Evolutionary conservation across 192 early-diverging fungal genomes (phyloP).

Genomic region (Entophlyctis helioformis): DNA sequence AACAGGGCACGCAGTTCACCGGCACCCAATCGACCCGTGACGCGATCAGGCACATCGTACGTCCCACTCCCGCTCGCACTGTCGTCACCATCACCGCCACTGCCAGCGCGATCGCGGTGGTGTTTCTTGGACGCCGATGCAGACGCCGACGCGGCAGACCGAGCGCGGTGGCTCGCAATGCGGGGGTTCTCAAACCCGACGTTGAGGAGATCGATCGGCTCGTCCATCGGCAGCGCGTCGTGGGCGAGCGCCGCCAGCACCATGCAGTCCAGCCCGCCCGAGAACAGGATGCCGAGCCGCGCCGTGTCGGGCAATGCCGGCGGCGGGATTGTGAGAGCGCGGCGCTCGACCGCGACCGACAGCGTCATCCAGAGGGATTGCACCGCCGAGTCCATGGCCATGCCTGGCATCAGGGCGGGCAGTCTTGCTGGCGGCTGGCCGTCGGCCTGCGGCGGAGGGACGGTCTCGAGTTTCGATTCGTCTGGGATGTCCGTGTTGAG

Average conservation of each 20-base stretch:
- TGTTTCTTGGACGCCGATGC: background rate
- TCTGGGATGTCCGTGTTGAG: too few relatives aligned
- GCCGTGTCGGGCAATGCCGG: conserved; percentile 20
- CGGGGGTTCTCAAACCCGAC: conserved; percentile 93
- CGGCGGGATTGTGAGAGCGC: too few relatives aligned
- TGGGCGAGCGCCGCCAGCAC: conserved; percentile 73
- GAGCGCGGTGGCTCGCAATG: conserved; percentile 17
- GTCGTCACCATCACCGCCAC: background rate
- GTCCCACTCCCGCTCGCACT: too few relatives aligned
- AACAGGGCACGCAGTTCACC: conserved; percentile 43
- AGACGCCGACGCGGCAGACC: too few relatives aligned
- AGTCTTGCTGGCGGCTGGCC: too few relatives aligned
- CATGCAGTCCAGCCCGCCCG: conserved; percentile 91
- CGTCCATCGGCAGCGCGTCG: conserved; percentile 49
- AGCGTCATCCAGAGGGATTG: too few relatives aligned
- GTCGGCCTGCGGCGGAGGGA: too few relatives aligned
- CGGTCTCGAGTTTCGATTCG: too few relatives aligned
- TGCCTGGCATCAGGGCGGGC: too few relatives aligned
- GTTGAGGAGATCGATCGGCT: conserved; percentile 86
- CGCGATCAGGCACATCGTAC: conserved; percentile 75
- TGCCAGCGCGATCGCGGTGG: background rate
- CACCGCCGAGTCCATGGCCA: too few relatives aligned
- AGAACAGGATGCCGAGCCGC: conserved; percentile 73
- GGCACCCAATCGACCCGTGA: conserved; percentile 51
- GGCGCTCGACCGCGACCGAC: too few relatives aligned